Base-by-base conservation (phyloP, 1,284 basidiomycete genomes). In the Mycena citricolor region DNA sequence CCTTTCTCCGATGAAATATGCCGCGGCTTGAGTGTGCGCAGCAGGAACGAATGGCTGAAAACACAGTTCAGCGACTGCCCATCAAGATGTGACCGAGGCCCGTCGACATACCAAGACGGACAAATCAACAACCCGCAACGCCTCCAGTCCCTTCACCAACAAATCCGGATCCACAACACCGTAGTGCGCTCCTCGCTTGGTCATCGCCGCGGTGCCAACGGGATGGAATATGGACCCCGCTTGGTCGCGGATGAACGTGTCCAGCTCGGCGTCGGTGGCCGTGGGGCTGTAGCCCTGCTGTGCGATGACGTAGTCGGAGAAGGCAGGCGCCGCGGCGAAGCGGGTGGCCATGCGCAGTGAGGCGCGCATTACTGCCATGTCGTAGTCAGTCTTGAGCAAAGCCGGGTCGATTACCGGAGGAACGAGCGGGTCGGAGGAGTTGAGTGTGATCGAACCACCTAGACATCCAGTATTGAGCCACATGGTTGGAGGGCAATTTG, bases 121-220 rank as follows among this genome's bases (percentile, higher is more conserved):
- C n/a, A 49, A 52, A 22, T 57, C 58, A n/a, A 56, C 52, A n/a
- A 56, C 43, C 20, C 53, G 50, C 13, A 74, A 56, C 45, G 67
- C 66, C 7, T 14, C 32, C 6, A 36, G 26, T n/a, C 34, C 49
- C 49, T 14, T 67, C 58, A 47, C 68, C 67, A 51, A 52, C 25
- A 75, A 56, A 30, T 61, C 47, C 1, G 63, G 54, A 47, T 69
- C 66, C 2, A 73, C 61, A 1, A 70, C 71, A 36, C 62, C 37
- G 31, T 56, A 55, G 6, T 47, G 29, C 4, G 44, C 44, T 25
- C 41, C 38, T n/a, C 47, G 44, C 1, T 40, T 26, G 6, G 58
- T 61, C 58, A 67, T 67, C 19, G 55, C 56, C 23, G 57, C 57
- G 11, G 49, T 55, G 17, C 57, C 26, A 30, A 63, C 56, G 2